A percentile compares a stretch with the other conserved stretches of the same genome.
phyloP scores from a whole-genome alignment of 2,329 filamentous ascomycete species.

The Colletotrichum lupini region DNA sequence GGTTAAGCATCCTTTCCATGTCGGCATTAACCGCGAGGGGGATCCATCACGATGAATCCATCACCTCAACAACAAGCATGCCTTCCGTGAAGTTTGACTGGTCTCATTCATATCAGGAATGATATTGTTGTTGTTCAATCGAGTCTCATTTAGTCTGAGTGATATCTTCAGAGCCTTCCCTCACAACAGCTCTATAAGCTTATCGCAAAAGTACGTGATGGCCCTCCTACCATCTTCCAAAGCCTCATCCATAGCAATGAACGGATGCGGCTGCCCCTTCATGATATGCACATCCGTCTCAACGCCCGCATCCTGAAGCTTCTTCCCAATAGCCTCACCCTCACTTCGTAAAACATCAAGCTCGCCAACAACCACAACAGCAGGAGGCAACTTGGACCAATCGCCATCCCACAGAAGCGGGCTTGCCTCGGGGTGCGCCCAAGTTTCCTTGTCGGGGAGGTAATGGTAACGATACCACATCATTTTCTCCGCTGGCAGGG shows the following conservation, averaged over 20 bases:
- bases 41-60: too few species aligned
- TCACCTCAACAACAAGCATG: too few species aligned
- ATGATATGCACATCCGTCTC: constrained; percentile 60
- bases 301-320: constrained; percentile 58
- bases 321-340: constrained; percentile 61
- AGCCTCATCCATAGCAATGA: constrained; percentile 67
- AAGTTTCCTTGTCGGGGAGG: constrained; percentile 58
- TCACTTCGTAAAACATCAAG: constrained; percentile 67
- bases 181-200: constrained; percentile 14
- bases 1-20: too few species aligned
- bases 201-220: constrained; percentile 56
- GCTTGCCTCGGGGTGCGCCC: constrained; percentile 63
- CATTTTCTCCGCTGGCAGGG: constrained; percentile 67
- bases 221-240: constrained; percentile 62
- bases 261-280: constrained; percentile 67
- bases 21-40: too few species aligned
- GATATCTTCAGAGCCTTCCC: background rate
- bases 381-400: constrained; percentile 61
- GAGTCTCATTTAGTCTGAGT: background rate
- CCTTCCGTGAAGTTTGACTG: too few species aligned
- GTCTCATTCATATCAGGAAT: background rate
- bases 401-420: constrained; percentile 62
- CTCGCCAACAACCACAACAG: constrained; percentile 64
- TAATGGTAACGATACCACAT: constrained; percentile 70
- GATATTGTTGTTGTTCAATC: accelerated